Conservation (phyloP, 306 rosid genomes). For the Geum urbanum region DNA sequence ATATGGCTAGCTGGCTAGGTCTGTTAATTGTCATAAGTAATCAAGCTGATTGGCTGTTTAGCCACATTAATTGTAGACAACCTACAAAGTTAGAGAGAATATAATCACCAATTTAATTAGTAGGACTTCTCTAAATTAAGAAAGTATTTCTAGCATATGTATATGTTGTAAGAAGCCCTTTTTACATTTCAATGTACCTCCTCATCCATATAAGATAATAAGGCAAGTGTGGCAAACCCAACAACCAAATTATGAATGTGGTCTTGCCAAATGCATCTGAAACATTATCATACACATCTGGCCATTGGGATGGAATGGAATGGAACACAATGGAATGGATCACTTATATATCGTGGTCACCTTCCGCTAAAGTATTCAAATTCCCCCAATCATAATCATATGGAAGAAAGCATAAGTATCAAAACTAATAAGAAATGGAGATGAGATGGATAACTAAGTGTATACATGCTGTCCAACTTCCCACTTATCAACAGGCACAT, state of each 20-base stretch:
- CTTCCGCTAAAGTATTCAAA: conserved; percentile 4
- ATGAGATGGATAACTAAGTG: no score
- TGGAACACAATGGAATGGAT: background rate
- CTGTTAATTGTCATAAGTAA: no score
- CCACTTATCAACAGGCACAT: conserved; percentile 8
- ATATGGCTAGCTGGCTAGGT: no score
- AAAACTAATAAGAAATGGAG: background rate
- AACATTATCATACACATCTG: conserved; percentile 1
- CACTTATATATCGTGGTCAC: background rate
- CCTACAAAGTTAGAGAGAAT: no score
- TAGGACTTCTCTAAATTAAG: no score
- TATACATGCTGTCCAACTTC: background rate
- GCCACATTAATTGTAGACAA: no score
- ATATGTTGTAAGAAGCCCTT: no score
- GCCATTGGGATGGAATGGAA: background rate
- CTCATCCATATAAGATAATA: background rate
- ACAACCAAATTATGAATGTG: conserved; percentile 9
- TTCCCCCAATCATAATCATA: background rate
- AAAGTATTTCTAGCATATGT: no score
- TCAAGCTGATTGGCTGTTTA: no score
- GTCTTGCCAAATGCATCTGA: conserved; percentile 6
- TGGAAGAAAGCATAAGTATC: background rate
- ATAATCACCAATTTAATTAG: no score
- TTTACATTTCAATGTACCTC: no score
- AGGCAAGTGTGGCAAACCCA: background rate